phyloP scores from a whole-genome alignment of 1,284 basidiomycete species.

The Peniophora sp. region DNA sequence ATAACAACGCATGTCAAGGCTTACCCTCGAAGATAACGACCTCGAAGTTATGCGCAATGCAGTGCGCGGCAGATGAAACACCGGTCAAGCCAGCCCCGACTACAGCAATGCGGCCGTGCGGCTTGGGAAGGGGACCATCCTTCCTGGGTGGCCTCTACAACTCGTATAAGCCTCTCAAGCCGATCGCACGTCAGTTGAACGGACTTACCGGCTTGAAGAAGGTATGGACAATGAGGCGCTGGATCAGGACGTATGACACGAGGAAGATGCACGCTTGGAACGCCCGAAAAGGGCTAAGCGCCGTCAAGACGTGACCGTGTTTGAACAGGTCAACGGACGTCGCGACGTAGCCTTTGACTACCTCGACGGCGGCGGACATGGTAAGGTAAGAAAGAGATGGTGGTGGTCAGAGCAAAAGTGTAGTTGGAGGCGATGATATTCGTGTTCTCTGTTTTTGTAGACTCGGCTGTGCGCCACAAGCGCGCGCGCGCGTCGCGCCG shows the following conservation, averaged over 20 bases:
- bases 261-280: slow-evolving; percentile 18
- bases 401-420: slow-evolving; percentile 1
- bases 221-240: slow-evolving; percentile 27
- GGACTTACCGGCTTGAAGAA: slow-evolving; percentile 34
- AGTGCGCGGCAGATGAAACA: slow-evolving; percentile 43
- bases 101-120: slow-evolving; percentile 39
- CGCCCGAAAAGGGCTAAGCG: slow-evolving; percentile 6
- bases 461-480: neutral
- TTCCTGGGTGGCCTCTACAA: slow-evolving; percentile 19
- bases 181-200: neutral
- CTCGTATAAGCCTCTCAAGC: neutral
- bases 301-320: neutral
- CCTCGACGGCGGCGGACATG: neutral
- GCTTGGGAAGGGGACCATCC: slow-evolving; percentile 17
- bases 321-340: neutral
- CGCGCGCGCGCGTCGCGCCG: neutral
- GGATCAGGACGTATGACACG: slow-evolving; percentile 27
- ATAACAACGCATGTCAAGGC: slow-evolving; percentile 13
- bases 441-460: neutral
- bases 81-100: slow-evolving; percentile 47
- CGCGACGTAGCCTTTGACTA: neutral
- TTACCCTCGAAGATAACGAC: slow-evolving; percentile 40
- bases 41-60: slow-evolving; percentile 46
- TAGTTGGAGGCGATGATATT: neutral
- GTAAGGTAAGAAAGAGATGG: neutral